Conservation (phyloP, 768 basidiomycete genomes). For the Boletus eberwhitei region DNA sequence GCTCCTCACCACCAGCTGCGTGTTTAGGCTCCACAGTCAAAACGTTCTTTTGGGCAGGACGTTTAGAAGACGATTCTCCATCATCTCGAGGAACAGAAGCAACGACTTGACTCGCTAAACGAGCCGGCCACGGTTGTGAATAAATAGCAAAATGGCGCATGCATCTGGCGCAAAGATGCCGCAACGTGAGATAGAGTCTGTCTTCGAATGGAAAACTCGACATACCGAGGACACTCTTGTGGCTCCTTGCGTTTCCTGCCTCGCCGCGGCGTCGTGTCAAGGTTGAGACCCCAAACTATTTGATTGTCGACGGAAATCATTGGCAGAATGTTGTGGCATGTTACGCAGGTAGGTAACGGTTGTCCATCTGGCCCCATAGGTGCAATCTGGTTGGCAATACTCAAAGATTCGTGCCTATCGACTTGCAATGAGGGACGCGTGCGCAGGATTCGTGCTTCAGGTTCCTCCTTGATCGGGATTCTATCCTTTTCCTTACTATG, state of each 20-base stretch:
- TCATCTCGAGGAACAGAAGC: constrained; percentile 47
- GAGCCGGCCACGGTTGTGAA: constrained; percentile 65
- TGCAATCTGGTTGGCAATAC: constrained; percentile 41
- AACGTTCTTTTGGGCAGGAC: constrained; percentile 49
- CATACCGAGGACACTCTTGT: constrained; percentile 73
- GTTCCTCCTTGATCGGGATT: constrained; percentile 43
- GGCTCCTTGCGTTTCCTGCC: constrained; percentile 58
- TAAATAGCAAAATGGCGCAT: constrained; percentile 81
- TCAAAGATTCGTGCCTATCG: constrained; percentile 34
- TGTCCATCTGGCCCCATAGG: constrained; percentile 64
- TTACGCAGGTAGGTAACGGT: constrained; percentile 65
- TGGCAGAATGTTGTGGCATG: constrained; percentile 68
- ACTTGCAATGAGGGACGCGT: constrained; percentile 40
- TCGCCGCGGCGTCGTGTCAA: constrained; percentile 43
- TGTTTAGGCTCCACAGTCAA: constrained; percentile 56
- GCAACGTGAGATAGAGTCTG: constrained; percentile 12
- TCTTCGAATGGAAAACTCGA: constrained; percentile 24
- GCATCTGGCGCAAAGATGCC: constrained; percentile 46
- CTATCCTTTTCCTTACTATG: constrained; percentile 39
- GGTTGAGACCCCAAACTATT: constrained; percentile 68
- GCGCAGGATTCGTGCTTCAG: constrained; percentile 50
- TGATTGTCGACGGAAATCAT: constrained; percentile 73
- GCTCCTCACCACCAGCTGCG: constrained; percentile 40
- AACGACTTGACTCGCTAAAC: constrained; percentile 48
- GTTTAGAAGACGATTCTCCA: constrained; percentile 36